Conservation (phyloP, 2,329 filamentous ascomycete genomes). For the Xylariaceae sp. region DNA sequence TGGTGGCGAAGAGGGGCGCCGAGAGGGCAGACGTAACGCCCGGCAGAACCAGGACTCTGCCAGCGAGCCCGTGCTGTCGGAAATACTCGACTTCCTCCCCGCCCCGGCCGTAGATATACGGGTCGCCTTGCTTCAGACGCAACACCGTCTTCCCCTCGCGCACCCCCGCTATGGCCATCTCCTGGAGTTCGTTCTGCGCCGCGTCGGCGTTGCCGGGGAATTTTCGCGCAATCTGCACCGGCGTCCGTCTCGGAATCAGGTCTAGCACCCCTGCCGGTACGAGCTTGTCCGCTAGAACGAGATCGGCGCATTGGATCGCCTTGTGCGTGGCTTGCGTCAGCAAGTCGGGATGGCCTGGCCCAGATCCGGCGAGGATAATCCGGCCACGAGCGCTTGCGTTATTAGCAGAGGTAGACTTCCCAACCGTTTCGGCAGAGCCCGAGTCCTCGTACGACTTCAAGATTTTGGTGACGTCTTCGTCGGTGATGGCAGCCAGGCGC, state of each 20-base stretch:
- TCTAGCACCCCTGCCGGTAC: slow-evolving; percentile 84
- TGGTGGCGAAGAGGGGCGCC: slow-evolving; percentile 84
- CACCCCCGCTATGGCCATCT: slow-evolving; percentile 71
- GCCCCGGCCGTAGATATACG: slow-evolving; percentile 92
- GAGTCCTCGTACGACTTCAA: slow-evolving; percentile 68
- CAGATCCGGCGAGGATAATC: slow-evolving; percentile 88
- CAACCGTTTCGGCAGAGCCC: slow-evolving; percentile 18
- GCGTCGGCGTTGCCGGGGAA: slow-evolving; percentile 96
- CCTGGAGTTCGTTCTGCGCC: slow-evolving; percentile 86
- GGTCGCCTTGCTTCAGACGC: slow-evolving; percentile 93
- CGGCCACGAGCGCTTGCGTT: slow-evolving; percentile 52
- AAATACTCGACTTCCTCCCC: slow-evolving; percentile 93
- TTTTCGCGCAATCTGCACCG: slow-evolving; percentile 90
- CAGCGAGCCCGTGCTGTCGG: slow-evolving; percentile 67
- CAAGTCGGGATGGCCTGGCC: slow-evolving; percentile 89
- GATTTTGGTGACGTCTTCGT: slow-evolving; percentile 76
- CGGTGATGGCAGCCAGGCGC: slow-evolving; percentile 76
- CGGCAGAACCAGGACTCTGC: slow-evolving; percentile 71
- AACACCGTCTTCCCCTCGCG: slow-evolving; percentile 75
- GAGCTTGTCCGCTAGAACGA: slow-evolving; percentile 85
- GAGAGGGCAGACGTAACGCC: slow-evolving; percentile 88
- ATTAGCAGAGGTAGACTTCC: slow-evolving; percentile 16
- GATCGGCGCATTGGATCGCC: slow-evolving; percentile 72
- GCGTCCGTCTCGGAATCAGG: slow-evolving; percentile 85
- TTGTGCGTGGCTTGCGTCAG: slow-evolving; percentile 81